A percentile compares a stretch with the other conserved stretches of the same genome.
These are phyloP conservation scores for Holtermannia corniformis DNA, from an alignment of 768 basidiomycete genomes.

Conservation along the genomic window DNA sequence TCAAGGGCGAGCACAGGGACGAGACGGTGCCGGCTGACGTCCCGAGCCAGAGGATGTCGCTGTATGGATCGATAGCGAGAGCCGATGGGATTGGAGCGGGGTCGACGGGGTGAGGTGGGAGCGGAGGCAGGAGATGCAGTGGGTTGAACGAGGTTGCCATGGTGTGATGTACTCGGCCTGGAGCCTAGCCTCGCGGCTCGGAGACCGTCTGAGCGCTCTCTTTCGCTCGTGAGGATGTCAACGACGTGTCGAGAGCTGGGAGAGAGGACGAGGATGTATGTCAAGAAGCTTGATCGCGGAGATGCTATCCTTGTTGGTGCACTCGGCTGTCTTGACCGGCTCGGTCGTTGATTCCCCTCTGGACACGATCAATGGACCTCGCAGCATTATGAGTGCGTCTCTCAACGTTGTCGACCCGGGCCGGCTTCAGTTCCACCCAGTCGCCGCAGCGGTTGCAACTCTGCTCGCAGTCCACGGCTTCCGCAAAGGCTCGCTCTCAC, in stretches of 20 bases:
- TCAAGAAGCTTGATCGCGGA: too few species aligned
- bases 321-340: too few species aligned
- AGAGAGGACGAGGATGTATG: too few species aligned
- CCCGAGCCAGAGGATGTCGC: conserved; percentile 83
- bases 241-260: too few species aligned
- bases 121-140: conserved; percentile 34
- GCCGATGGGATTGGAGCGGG: conserved; percentile 52
- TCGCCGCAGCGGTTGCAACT: not conserved
- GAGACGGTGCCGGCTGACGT: conserved; percentile 59
- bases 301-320: too few species aligned
- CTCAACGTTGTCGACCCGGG: too few species aligned
- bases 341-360: too few species aligned
- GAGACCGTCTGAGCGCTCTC: too few species aligned
- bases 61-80: conserved; percentile 79
- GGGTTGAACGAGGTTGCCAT: conserved; percentile 33
- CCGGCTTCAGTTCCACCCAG: not conserved
- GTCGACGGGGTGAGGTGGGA: conserved; percentile 24
- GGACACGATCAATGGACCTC: too few species aligned
- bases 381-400: too few species aligned
- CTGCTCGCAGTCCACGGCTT: conserved; percentile 60
- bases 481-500: conserved; percentile 64
- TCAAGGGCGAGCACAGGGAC: conserved; percentile 51
- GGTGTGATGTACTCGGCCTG: too few species aligned
- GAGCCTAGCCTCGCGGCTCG: too few species aligned
- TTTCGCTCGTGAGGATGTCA: not conserved